These are phyloP conservation scores for Camelina sativa DNA, from an alignment of 345 rosid species.

Conservation along the genomic window DNA sequence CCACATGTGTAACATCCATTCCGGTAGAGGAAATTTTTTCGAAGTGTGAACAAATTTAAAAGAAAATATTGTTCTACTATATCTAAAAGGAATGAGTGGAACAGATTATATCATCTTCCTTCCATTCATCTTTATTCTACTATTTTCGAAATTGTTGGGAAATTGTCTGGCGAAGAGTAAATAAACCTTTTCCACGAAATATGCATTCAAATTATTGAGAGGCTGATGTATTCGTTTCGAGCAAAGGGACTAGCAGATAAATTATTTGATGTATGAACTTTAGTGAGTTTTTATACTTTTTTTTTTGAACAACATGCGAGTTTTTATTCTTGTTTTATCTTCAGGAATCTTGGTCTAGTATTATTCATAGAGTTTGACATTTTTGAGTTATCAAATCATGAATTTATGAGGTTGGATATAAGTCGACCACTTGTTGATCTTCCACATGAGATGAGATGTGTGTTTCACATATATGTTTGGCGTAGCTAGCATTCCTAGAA, in stretches of 20 bases:
- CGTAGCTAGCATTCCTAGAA: background rate
- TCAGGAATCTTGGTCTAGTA: background rate
- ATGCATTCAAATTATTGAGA: too few relatives aligned
- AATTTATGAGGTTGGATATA: background rate
- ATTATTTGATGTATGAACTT: background rate
- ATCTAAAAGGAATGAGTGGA: background rate
- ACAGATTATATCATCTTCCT: background rate
- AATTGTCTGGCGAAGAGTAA: background rate
- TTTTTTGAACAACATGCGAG: too few relatives aligned
- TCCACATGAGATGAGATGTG: background rate
- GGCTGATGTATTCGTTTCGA: background rate
- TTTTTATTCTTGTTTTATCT: background rate
- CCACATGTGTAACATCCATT: background rate
- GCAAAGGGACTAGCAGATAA: background rate
- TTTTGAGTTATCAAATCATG: background rate
- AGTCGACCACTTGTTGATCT: background rate
- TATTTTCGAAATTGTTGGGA: background rate
- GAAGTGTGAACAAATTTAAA: background rate
- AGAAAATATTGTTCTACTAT: background rate
- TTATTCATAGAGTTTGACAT: background rate
- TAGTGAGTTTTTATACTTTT: background rate
- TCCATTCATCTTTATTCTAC: background rate
- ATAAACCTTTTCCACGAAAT: too few relatives aligned
- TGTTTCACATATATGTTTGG: background rate
- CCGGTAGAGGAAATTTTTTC: background rate